Conservation (phyloP, 2,329 filamentous ascomycete genomes). For the Fusarium palustre region DNA sequence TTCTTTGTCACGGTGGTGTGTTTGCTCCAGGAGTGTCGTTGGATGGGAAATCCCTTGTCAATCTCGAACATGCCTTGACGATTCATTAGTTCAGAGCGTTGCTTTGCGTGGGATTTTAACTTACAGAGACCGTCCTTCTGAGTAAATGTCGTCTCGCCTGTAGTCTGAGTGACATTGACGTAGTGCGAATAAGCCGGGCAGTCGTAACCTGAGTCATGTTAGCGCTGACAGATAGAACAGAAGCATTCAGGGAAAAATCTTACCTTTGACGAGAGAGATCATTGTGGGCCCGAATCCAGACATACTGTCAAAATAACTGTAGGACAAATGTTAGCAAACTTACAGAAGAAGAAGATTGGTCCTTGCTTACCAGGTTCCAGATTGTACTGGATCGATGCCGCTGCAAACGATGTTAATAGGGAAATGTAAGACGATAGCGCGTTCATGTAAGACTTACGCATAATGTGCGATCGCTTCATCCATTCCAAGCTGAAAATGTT, state of each 20-base stretch:
- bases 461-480: slow-evolving; percentile 13
- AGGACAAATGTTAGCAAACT: no score
- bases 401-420: not conserved
- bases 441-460: not conserved
- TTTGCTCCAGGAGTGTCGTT: slow-evolving; percentile 1
- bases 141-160: not conserved
- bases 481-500: not conserved
- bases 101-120: fast-evolving
- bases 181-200: slow-evolving; percentile 1
- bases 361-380: not conserved
- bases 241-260: not conserved
- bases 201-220: not conserved
- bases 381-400: not conserved
- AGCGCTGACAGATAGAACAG: not conserved
- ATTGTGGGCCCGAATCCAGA: not conserved
- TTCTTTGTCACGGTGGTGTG: slow-evolving; percentile 15
- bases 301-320: slow-evolving; percentile 10
- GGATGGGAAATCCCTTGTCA: slow-evolving; percentile 8
- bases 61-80: slow-evolving; percentile 5
- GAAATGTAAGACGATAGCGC: fast-evolving
- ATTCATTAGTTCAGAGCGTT: not conserved
- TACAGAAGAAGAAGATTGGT: no score
- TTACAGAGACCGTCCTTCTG: not conserved
- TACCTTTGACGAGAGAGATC: slow-evolving; percentile 14
- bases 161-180: not conserved